A percentile compares a stretch with the other conserved stretches of the same genome.
Evolutionary conservation across 768 basidiomycete genomes (phyloP).

Genomic region (Lactarius psammicola): DNA sequence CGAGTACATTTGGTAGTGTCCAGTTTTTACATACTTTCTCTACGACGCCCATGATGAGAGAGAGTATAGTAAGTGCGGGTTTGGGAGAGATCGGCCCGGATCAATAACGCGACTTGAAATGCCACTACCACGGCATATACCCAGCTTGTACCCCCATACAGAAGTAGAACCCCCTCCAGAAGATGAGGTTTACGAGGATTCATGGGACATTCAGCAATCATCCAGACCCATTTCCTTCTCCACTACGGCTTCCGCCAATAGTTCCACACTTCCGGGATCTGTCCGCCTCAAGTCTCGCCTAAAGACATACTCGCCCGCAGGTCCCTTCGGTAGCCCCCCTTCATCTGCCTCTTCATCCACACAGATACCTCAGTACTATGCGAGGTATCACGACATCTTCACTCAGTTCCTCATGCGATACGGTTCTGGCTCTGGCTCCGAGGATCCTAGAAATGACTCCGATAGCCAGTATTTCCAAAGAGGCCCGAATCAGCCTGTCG

Average conservation of each 20-base stretch:
- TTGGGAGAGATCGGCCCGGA: neutral
- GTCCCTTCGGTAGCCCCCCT: slow-evolving; percentile 33
- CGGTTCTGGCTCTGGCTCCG: slow-evolving; percentile 56
- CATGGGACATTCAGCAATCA: slow-evolving; percentile 38
- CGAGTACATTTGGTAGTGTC: neutral
- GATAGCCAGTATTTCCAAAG: slow-evolving; percentile 79
- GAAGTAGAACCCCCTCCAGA: slow-evolving; percentile 53
- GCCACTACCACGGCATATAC: slow-evolving; percentile 56
- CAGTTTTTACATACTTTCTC: slow-evolving; percentile 64
- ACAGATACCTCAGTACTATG: slow-evolving; percentile 34
- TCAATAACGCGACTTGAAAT: slow-evolving; percentile 22
- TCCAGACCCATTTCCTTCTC: slow-evolving; percentile 31
- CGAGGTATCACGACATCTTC: slow-evolving; percentile 62
- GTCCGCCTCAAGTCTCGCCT: slow-evolving; percentile 31
- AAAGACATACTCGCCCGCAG: slow-evolving; percentile 26
- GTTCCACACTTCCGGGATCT: slow-evolving; percentile 24
- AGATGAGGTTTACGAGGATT: slow-evolving; percentile 48
- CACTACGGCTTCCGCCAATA: slow-evolving; percentile 23
- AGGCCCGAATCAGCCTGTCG: slow-evolving; percentile 64
- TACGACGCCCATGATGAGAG: slow-evolving; percentile 80
- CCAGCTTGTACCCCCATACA: slow-evolving; percentile 65
- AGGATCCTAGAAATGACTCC: slow-evolving; percentile 76
- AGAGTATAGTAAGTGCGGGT: neutral
- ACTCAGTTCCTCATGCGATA: slow-evolving; percentile 78
- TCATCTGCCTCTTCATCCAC: slow-evolving; percentile 34